Evolutionary conservation across 768 basidiomycete species (phyloP), one percentile per base, ranked within the genome.

Genomic region (Russula virescens): DNA sequence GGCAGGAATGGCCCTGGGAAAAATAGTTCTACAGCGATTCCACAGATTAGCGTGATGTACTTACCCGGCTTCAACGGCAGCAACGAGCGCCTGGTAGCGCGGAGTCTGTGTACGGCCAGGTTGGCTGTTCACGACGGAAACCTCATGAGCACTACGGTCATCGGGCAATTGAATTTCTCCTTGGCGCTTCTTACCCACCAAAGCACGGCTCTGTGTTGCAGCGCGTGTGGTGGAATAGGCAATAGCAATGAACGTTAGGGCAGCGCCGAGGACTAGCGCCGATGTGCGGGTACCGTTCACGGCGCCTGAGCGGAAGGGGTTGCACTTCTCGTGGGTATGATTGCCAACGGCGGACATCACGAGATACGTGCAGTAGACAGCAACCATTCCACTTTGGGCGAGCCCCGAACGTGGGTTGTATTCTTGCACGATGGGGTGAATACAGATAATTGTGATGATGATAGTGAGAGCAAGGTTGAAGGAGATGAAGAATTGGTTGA

Each of bases 401-500:
- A 99, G 83, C 5, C 97, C 97, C 10, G 93, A 95, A 56, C 91
- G 89, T 13, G 96, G 91, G 71, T 98, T 98, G 68, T 86, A 80
- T 68, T 94, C 94, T 70, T 99, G 97, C 5, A 98, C 83, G 7
- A 81, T 77, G 9, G 93, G 95, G 66, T 92, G 85, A 59, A 99
- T 78, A 68, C 88, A 92, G 68, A 94, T 69, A 66, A 91, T 76
- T 14, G 94, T 94, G 72, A 90, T 84, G 70, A 93, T 65, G 71
- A 94, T 71, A 68, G 86, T 87, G 42, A 95, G 78, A 8, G 86
- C 82, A 42, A 98, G 83, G 73, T 99, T 99, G 81, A 91, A 86
- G 0, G 92, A 90, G 74, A 99, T 95, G 81, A 98, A 95, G 79
- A 97, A 91, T n/a, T 86, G 90, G 73, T 99, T 99, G 66, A 94